phyloP scores from a whole-genome alignment of 2,329 filamentous ascomycete species.

The Sarocladium strictum region DNA sequence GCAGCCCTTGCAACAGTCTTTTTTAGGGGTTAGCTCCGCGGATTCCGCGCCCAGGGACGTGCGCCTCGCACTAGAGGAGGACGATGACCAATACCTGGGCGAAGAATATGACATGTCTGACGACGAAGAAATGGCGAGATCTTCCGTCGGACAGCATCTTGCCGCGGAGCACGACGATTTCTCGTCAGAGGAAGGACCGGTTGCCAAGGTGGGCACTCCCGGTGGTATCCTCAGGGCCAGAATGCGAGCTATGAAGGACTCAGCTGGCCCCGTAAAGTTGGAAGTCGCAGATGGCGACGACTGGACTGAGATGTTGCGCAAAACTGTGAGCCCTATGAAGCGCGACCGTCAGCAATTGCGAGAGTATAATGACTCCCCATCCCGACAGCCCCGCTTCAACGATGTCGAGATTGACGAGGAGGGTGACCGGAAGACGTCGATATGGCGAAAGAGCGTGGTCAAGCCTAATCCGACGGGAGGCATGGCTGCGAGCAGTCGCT shows the following conservation, averaged over 20 bases:
- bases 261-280: conserved; percentile 50
- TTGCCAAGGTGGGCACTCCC: conserved; percentile 39
- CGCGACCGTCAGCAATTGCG: conserved; percentile 72
- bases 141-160: conserved; percentile 66
- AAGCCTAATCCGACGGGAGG: conserved; percentile 23
- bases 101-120: conserved; percentile 71
- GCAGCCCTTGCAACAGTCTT: conserved; percentile 60
- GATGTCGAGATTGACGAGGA: conserved; percentile 38
- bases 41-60: conserved; percentile 63
- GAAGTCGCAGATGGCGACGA: conserved; percentile 68
- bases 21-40: conserved; percentile 90
- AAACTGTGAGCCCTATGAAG: conserved; percentile 90
- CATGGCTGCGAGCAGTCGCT: conserved; percentile 23
- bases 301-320: conserved; percentile 90
- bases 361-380: conserved; percentile 49
- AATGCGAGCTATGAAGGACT: conserved; percentile 57
- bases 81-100: conserved; percentile 50
- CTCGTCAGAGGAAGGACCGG: conserved; percentile 46
- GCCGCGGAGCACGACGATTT: conserved; percentile 66
- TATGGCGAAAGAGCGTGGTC: conserved; percentile 27
- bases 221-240: conserved; percentile 58
- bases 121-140: conserved; percentile 70
- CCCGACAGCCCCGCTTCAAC: conserved; percentile 20
- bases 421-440: conserved; percentile 36
- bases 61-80: conserved; percentile 56